These are phyloP conservation scores for Symmetrospora coprosmae DNA, from an alignment of 768 basidiomycete species.

Conservation along the genomic window DNA sequence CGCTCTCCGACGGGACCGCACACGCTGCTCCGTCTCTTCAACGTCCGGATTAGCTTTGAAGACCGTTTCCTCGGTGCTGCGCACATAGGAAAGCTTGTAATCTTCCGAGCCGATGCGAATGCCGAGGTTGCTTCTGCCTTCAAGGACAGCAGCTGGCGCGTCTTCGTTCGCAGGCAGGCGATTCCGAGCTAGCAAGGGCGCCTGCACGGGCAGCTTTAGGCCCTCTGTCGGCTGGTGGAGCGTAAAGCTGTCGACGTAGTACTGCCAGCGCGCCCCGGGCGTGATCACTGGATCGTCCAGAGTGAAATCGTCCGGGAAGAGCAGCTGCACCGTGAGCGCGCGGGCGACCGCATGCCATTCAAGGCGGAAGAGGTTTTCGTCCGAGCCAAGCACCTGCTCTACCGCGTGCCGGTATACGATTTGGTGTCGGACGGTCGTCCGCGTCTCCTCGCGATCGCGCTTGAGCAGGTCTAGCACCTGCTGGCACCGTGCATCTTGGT, in stretches of 20 bases:
- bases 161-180: slow-evolving; percentile 22
- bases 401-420: slow-evolving; percentile 42
- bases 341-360: slow-evolving; percentile 39
- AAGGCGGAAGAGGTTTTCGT: slow-evolving; percentile 41
- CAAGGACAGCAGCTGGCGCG: slow-evolving; percentile 14
- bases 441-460: slow-evolving; percentile 26
- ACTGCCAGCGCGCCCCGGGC: slow-evolving; percentile 38
- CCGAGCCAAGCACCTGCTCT: slow-evolving; percentile 38
- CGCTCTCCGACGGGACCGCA: not conserved
- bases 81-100: slow-evolving; percentile 38
- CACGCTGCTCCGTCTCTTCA: not conserved
- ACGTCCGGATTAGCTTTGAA: not conserved
- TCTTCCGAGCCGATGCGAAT: slow-evolving; percentile 35
- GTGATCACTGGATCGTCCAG: slow-evolving; percentile 40
- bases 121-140: slow-evolving; percentile 33
- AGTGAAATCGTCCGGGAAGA: slow-evolving; percentile 41
- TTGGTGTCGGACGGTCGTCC: slow-evolving; percentile 36
- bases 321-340: slow-evolving; percentile 38
- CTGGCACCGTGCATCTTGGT: slow-evolving; percentile 72
- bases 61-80: slow-evolving; percentile 28
- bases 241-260: slow-evolving; percentile 41
- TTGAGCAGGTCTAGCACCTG: slow-evolving; percentile 43
- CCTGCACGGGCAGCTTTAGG: slow-evolving; percentile 37
- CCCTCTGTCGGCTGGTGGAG: slow-evolving; percentile 41
- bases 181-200: slow-evolving; percentile 37